Percentiles rank a stretch among this genome's conserved stretches.
Evolutionary conservation across 768 basidiomycete species (phyloP).

Genomic region (Lyophyllum decastes): DNA sequence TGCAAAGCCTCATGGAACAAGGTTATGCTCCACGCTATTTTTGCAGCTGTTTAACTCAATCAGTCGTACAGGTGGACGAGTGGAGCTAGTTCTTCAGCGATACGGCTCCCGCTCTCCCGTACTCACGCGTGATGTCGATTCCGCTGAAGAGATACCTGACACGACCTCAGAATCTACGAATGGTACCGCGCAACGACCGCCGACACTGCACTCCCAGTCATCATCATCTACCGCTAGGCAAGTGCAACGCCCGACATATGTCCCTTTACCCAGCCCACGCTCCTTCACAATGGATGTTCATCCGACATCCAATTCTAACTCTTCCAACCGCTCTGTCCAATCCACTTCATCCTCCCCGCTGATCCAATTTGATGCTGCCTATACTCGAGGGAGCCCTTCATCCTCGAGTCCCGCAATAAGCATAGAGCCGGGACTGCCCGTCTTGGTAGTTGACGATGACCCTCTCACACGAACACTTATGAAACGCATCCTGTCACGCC

Average conservation of each 20-base stretch:
- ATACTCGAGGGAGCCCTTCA: conserved; percentile 38
- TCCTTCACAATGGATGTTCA: conserved; percentile 30
- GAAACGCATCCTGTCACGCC: conserved; percentile 73
- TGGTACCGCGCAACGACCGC: neutral
- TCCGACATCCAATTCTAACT: conserved; percentile 22
- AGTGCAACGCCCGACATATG: conserved; percentile 35
- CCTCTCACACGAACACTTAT: conserved; percentile 77
- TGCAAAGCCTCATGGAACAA: conserved; percentile 71
- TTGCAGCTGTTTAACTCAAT: neutral
- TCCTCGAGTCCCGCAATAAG: conserved; percentile 35
- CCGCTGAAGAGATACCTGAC: neutral
- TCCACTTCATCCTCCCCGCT: conserved; percentile 31
- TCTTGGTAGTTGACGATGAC: conserved; percentile 87
- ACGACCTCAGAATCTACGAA: neutral
- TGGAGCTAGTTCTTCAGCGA: conserved; percentile 53
- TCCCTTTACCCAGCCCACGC: conserved; percentile 35
- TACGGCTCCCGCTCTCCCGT: conserved; percentile 32
- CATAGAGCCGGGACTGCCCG: conserved; percentile 57
- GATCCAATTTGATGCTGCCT: conserved; percentile 38
- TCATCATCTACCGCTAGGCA: conserved; percentile 2
- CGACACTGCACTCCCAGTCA: conserved; percentile 3
- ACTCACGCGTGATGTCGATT: neutral
- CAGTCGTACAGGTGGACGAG: conserved; percentile 46
- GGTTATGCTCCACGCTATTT: conserved; percentile 29
- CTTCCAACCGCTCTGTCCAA: conserved; percentile 23